Base-by-base conservation (phyloP, 306 rosid genomes). In the Trifolium pratense region DNA sequence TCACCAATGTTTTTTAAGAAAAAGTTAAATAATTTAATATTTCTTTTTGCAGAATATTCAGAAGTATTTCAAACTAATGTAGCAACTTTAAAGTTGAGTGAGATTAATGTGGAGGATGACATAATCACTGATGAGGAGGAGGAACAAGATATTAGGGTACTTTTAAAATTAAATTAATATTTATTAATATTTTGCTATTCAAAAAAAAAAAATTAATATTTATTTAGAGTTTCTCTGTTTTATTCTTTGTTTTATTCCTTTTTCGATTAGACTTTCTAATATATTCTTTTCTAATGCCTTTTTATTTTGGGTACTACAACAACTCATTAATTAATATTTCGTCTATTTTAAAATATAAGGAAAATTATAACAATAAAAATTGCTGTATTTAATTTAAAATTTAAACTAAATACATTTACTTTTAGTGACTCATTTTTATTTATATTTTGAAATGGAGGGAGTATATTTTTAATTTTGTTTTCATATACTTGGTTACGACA, bases 21-120 rank as follows among this genome's bases (percentile, higher is more conserved):
- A n/a, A n/a, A n/a, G n/a, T n/a, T n/a, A n/a, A n/a, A n/a, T n/a
- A 7, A 2, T 12, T 43, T 12, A 43, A 12, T 43, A 32, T 5
- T 72, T 51, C 9, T 13, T 56, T 26, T 16, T 43, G 6, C 49
- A 43, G 16, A 43, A 43, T 43, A 7, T 64, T 65, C 81, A 84
- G 88, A 83, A 4, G 70, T 80, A 79, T 76, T 82, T 55, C 87
- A 84, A 77, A 83, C 83, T 78, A 87, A 82, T 60, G 67, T 89
- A 78, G 78, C 93, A 53, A 84, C 84, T 15, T 62, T 89, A 73
- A 89, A 93, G 87, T 88, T 94, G 90, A 83, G 9, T 15, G 83
- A 81, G 75, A 74, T 81, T 37, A 51, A 58, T 68, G 90, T 88
- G 87, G 91, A 88, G 23, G 88, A 84, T 80, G 88, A 84, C 91